Base-by-base conservation (phyloP, 352 stramenopile genomes). In the Achlya hypogyna region DNA sequence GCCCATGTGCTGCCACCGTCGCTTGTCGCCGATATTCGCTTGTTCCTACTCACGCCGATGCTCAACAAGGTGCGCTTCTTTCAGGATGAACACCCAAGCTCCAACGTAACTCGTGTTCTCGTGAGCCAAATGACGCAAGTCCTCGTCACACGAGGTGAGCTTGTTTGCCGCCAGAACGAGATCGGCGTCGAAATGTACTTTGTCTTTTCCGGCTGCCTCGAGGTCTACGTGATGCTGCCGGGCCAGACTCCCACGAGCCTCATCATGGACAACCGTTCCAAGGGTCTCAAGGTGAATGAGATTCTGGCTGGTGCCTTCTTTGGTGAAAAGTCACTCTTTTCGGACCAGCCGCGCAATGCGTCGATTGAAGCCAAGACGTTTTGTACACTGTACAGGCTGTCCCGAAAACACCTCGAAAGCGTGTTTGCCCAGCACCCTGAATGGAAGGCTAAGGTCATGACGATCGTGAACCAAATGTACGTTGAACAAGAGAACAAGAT, bases 111-210 rank as follows among this genome's bases (percentile, higher is more conserved):
- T 2, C 74, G 82, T 4, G 87, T 89, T 77, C 70, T 91, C 5
- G 81, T 91, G 3, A 72, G 76, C 0, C 81, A 88, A 45, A 87
- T 91, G 62, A 84, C 63, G 52, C 82, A 91, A 23, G 62, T 87
- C 10, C 69, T 89, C 38, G 65, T 88, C 5, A 72, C 87, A 9
- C 78, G 78, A 28, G 79, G 83, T 22, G 78, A 91, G 45, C 87
- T 79, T 45, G 79, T 91, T 6, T 88, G 77, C 73, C 79, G 74
- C 32, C 83, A 78, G 27, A 78, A 75, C 5, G 79, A 91, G 53
- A 64, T 82, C 71, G 81, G 81, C 5, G 79, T 71, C 25, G 81
- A 89, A 52, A 91, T 91, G 81, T 89, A 79, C 58, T 91, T 91
- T 29, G 78, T 91, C 0, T 91, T 88, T 62, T 82, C 79, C 16